Evolutionary conservation across 352 stramenopile species (phyloP), one percentile per base, ranked within the genome.

Genomic region (Blastocystis sp.): DNA sequence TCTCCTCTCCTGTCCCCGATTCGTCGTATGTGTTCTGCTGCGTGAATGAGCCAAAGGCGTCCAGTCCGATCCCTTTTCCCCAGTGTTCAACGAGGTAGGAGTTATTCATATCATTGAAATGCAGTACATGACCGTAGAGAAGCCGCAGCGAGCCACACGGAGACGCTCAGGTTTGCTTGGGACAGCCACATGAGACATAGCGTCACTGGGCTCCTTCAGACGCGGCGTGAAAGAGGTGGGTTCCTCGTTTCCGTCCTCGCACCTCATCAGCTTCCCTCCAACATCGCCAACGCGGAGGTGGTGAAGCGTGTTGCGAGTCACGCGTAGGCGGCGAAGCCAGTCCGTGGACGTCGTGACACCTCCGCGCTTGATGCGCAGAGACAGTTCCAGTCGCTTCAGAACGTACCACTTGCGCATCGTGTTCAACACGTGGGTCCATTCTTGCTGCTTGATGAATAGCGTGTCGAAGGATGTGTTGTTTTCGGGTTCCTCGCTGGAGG

Each of bases 91-190:
- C 10, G 41, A 85, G 45, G 63, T 74, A 4, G 12, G 3, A 41
- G 31, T 41, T 21, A n/a, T 74, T 1, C 37, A 26, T 33, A 16
- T 21, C 9, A 24, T 41, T 74, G 10, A 74, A 24, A 9, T 26
- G 1, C 45, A 74, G 63, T 85, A 69, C 29, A 85, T 85, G 74
- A 6, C 60, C 29, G 51, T 85, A 9, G 74, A 85, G 45, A 31
- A 59, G 59, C 24, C 26, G 50, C 39, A 29, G 21, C 63, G 63
- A 4, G 3, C 45, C 4, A 51, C 51, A 12, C 59, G 74, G 24
- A 69, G 21, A 59, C 41, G 74, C n/a, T 66, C 74, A 24, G n/a
- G 74, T 85, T 37, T 1, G 21, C 29, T 10, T 50, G 3, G 0
- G 1, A 3, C 6, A 33, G 19, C 66, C 0, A n/a, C 19, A 31